phyloP scores from a whole-genome alignment of 2,329 filamentous ascomycete species.

The Diplocarpon mali region DNA sequence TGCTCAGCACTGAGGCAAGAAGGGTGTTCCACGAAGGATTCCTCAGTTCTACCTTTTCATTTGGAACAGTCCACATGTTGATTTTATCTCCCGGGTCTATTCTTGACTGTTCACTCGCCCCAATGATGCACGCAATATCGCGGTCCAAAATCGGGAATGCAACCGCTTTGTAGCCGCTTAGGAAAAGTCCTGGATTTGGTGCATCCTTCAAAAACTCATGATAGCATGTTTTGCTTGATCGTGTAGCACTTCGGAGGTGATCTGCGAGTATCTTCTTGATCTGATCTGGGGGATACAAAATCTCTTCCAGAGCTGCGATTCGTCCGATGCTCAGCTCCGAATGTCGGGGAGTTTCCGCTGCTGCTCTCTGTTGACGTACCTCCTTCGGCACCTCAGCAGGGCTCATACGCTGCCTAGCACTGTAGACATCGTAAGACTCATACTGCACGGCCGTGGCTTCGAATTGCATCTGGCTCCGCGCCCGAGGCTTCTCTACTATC shows the following conservation, averaged over 20 bases:
- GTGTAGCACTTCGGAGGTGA: neutral
- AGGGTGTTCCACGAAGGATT: neutral
- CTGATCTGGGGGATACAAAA: neutral
- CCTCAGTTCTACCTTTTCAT: neutral
- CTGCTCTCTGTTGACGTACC: too few relatives aligned
- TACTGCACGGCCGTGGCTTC: too few relatives aligned
- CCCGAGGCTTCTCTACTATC: too few relatives aligned
- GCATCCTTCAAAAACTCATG: neutral
- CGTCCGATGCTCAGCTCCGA: neutral
- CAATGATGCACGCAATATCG: neutral
- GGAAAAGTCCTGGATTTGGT: neutral
- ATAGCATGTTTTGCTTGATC: neutral
- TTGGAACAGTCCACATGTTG: neutral
- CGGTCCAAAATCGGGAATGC: neutral
- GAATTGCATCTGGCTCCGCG: too few relatives aligned
- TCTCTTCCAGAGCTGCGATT: neutral
- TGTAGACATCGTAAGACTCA: too few relatives aligned
- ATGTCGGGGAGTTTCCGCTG: too few relatives aligned
- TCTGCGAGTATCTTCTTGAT: conserved; percentile 2
- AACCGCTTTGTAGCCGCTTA: neutral
- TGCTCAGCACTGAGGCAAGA: neutral
- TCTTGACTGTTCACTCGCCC: neutral
- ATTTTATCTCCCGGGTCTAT: neutral
- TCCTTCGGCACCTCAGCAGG: too few relatives aligned
- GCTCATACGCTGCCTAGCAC: too few relatives aligned